Percentiles rank a stretch among this genome's conserved stretches.
phyloP scores from a whole-genome alignment of 2,329 filamentous ascomycete species.

The Fusarium sp. region DNA sequence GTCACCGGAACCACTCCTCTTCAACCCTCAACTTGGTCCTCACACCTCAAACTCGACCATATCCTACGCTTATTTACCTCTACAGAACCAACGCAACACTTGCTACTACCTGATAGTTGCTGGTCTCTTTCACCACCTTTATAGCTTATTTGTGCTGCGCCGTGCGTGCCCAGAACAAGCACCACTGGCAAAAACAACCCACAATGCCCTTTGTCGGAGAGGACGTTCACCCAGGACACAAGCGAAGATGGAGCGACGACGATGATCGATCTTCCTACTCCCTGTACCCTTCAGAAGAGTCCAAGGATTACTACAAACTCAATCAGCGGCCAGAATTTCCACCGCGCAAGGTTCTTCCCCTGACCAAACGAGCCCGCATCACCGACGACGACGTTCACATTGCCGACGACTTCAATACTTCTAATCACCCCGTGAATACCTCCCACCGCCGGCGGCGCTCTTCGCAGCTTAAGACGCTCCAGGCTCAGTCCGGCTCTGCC shows the following conservation, averaged over 20 bases:
- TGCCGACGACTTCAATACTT: slow-evolving; percentile 26
- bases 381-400: slow-evolving; percentile 38
- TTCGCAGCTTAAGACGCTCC: slow-evolving; percentile 43
- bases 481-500: slow-evolving; percentile 31
- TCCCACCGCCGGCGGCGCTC: slow-evolving; percentile 43
- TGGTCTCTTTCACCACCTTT: not conserved
- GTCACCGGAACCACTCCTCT: slow-evolving; percentile 25
- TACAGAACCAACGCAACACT: not conserved
- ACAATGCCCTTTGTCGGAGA: slow-evolving; percentile 53
- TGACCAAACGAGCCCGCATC: slow-evolving; percentile 49
- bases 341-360: slow-evolving; percentile 48
- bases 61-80: not conserved
- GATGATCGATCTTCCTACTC: slow-evolving; percentile 41
- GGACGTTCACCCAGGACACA: slow-evolving; percentile 49
- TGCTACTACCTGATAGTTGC: not conserved
- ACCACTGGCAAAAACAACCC: slow-evolving; percentile 29
- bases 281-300: slow-evolving; percentile 43
- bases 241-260: slow-evolving; percentile 50
- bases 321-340: slow-evolving; percentile 41
- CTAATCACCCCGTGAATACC: slow-evolving; percentile 6
- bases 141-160: slow-evolving; percentile 21
- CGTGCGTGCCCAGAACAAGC: slow-evolving; percentile 25
- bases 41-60: slow-evolving; percentile 7
- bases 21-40: slow-evolving; percentile 18
- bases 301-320: slow-evolving; percentile 44